Conservation (phyloP, 768 basidiomycete genomes). For the Tulasnella sp. region DNA sequence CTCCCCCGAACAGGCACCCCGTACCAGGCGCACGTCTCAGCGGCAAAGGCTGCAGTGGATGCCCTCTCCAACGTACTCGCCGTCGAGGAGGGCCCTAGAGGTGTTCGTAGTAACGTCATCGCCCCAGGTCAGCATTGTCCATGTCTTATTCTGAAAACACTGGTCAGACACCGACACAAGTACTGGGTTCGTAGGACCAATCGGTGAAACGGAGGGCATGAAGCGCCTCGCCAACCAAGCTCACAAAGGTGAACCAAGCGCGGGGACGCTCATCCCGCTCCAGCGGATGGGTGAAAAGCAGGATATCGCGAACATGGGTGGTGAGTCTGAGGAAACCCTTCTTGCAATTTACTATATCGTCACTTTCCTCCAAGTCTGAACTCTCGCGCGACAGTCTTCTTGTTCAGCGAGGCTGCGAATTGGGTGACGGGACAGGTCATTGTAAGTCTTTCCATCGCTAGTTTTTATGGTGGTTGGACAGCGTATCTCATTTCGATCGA, state of each 20-base stretch:
- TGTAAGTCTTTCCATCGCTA: conserved; percentile 20
- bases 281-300: conserved; percentile 23
- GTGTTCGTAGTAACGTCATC: conserved; percentile 84
- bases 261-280: conserved; percentile 19
- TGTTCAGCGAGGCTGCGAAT: conserved; percentile 33
- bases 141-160: neutral
- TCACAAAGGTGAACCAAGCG: conserved; percentile 22
- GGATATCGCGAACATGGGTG: conserved; percentile 32
- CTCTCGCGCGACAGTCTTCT: conserved; percentile 22
- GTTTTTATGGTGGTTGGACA: too few species aligned
- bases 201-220: conserved; percentile 59
- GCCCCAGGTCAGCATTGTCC: conserved; percentile 39
- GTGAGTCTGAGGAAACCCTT: too few species aligned
- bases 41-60: conserved; percentile 91
- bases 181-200: conserved; percentile 38
- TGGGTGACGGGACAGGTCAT: conserved; percentile 31
- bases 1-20: conserved; percentile 44
- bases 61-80: conserved; percentile 78
- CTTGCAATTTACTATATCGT: too few species aligned
- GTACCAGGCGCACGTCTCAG: conserved; percentile 86
- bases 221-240: conserved; percentile 25
- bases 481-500: too few species aligned
- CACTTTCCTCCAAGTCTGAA: too few species aligned
- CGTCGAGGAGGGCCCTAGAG: conserved; percentile 87
- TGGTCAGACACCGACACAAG: neutral